A percentile compares a stretch with the other conserved stretches of the same genome.
phyloP scores from a whole-genome alignment of 352 stramenopile species.

The Phytophthora niederhauseri region DNA sequence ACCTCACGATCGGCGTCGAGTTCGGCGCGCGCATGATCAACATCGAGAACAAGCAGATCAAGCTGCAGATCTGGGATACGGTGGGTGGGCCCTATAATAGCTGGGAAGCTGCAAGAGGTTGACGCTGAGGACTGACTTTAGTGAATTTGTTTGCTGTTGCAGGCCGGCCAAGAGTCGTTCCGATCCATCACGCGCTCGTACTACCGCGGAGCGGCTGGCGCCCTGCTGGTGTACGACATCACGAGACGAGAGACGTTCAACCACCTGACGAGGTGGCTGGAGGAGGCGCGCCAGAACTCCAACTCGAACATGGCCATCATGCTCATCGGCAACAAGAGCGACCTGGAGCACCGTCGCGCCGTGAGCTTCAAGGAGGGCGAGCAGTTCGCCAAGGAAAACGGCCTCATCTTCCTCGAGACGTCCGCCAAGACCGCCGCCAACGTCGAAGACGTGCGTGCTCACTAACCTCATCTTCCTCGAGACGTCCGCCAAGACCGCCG shows the following conservation, averaged over 20 bases:
- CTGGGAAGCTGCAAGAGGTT: neutral
- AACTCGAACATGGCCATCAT: conserved; percentile 99
- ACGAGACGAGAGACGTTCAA: conserved; percentile 99
- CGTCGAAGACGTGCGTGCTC: conserved; percentile 97
- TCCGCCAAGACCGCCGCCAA: conserved; percentile 99
- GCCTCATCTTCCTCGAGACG: conserved; percentile 99
- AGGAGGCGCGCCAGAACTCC: conserved; percentile 98
- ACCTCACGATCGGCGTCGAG: conserved; percentile 99
- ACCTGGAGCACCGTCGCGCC: conserved; percentile 95
- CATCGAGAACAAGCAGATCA: conserved; percentile 98
- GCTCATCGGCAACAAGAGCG: conserved; percentile 99
- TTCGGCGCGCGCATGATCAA: conserved; percentile 99
- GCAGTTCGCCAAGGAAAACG: conserved; percentile 99
- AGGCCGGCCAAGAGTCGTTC: conserved; percentile 99
- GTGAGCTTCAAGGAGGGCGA: conserved; percentile 98
- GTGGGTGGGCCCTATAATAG: conserved; percentile 37
- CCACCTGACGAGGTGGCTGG: conserved; percentile 98
- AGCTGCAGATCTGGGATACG: conserved; percentile 98
- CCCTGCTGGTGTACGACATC: conserved; percentile 99
- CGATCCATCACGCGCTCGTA: conserved; percentile 99
- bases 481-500: conserved; percentile 98
- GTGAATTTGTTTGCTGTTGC: conserved; percentile 49
- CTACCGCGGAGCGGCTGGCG: conserved; percentile 97
- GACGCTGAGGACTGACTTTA: neutral
- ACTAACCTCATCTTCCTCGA: conserved; percentile 99